Base-by-base conservation (phyloP, 495 filamentous ascomycete genomes). In the Bryoglossum gracile region DNA sequence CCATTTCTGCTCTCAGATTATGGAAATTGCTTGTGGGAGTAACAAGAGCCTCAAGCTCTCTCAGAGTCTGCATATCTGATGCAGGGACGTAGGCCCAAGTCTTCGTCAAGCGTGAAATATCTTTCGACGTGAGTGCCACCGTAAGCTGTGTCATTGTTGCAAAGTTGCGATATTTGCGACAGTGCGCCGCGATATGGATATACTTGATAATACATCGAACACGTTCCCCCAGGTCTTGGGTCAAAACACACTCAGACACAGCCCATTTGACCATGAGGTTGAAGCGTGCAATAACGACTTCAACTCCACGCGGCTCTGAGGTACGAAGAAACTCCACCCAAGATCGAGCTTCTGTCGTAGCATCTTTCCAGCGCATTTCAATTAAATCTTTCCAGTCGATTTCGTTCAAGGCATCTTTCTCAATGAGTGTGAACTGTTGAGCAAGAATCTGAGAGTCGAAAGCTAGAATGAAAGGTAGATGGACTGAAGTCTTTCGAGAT, bases 231-330 rank as follows among this genome's bases (percentile, higher is more conserved):
- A 89, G 69, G 43, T 87, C 76, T 44, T 79, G 75, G 5, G 92
- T 97, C 32, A 99, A 70, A 23, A 97, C 78, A 56, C 91, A 80
- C 62, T 97, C 89, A 2, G 91, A 96, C 18, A 94, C 73, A 11
- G 85, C 83, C 94, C 94, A 99, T 71, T 95, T 96, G 42, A 94
- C 90, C 75, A 97, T 86, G 52, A 99, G 75, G 63, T 97, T 97
- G 71, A 96, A 96, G 28, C 94, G 85, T 16, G 90, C 88, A 55
- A 95, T 89, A 17, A 95, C 89, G n/a, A 99, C 74, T 57, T 96
- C 92, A 43, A 97, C 87, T 17, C 92, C 92, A 28, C 80, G 84
- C 19, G 84, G 84, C 50, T 94, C 82, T 13, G 82, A 78, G n/a
- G 81, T 76, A 23, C 80, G 78, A 10, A 99, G 76, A 60, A 92